Evolutionary conservation across 2,329 filamentous ascomycete genomes (phyloP).

Genomic region (Aspergillus sp.): DNA sequence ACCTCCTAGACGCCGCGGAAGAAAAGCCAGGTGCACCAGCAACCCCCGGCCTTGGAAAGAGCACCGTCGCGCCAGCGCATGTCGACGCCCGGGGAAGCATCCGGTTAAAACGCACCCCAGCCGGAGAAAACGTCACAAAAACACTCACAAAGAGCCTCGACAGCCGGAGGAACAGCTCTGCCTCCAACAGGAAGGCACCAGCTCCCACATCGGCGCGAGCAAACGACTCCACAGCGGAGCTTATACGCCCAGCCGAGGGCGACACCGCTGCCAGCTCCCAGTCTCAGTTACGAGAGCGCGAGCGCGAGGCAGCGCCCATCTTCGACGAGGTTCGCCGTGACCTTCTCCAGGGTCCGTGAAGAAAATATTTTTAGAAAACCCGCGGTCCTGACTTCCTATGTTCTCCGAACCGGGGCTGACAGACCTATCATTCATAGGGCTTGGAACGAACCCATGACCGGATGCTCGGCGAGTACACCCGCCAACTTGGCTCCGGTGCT

Average conservation of each 20-base stretch:
- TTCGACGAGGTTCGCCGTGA: constrained; percentile 52
- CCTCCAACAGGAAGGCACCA: constrained; percentile 73
- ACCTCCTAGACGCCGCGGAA: constrained; percentile 87
- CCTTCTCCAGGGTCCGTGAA: constrained; percentile 45
- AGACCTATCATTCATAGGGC: constrained; percentile 20
- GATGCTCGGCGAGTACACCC: background rate
- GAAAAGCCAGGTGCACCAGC: constrained; percentile 88
- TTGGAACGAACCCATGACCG: constrained; percentile 11
- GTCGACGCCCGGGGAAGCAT: constrained; percentile 78
- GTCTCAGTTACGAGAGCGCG: constrained; percentile 27
- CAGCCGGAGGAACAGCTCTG: constrained; percentile 83
- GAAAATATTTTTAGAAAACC: constrained; percentile 1
- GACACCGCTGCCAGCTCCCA: constrained; percentile 24
- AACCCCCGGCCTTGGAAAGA: constrained; percentile 89
- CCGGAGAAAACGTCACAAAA: constrained; percentile 72
- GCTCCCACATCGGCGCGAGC: constrained; percentile 28
- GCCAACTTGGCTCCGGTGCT: background rate
- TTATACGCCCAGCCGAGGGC: constrained; percentile 35
- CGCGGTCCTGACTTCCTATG: constrained; percentile 13
- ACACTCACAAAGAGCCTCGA: constrained; percentile 85
- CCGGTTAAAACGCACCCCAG: constrained; percentile 51
- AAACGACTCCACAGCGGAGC: constrained; percentile 37
- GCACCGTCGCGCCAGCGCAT: constrained; percentile 82
- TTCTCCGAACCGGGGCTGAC: constrained; percentile 20
- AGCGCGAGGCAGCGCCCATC: constrained; percentile 36